Percentiles rank a stretch among this genome's conserved stretches.
These are phyloP conservation scores for Coelastrella sp. DNA, from an alignment of 139 green algal genomes.

Conservation along the genomic window DNA sequence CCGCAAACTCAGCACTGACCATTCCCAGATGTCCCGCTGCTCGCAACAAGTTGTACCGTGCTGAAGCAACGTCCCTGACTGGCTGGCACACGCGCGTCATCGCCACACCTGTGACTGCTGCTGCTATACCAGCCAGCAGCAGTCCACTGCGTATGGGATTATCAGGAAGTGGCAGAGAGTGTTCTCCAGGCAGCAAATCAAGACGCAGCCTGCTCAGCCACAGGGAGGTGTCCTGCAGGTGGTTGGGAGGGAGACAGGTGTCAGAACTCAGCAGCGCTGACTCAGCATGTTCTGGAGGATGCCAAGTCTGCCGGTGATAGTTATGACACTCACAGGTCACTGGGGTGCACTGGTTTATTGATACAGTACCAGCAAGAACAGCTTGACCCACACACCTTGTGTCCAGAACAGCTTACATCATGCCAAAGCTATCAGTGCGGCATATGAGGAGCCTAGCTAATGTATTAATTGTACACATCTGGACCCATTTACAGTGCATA, in stretches of 20 bases:
- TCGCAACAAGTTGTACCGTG: slow-evolving; percentile 9
- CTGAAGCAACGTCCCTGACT: background rate
- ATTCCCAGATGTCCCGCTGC: slow-evolving; percentile 22
- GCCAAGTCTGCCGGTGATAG: too few species aligned
- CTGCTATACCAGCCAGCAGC: slow-evolving; percentile 26
- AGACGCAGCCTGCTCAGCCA: slow-evolving; percentile 29
- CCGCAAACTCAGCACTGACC: background rate
- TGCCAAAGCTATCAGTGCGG: too few species aligned
- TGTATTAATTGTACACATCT: background rate
- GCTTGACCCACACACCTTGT: too few species aligned
- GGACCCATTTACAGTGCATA: too few species aligned
- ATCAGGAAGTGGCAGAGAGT: background rate
- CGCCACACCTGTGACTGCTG: slow-evolving; percentile 11
- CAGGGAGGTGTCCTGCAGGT: slow-evolving; percentile 20
- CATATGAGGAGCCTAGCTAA: too few species aligned
- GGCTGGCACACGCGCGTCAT: background rate
- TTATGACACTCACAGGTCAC: too few species aligned
- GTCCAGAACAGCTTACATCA: background rate
- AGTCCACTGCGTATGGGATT: slow-evolving; percentile 39
- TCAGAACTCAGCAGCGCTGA: background rate
- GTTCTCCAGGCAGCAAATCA: slow-evolving; percentile 16
- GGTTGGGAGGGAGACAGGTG: background rate
- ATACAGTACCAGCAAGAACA: background rate
- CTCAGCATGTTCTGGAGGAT: too few species aligned
- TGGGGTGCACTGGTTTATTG: background rate